These are phyloP conservation scores for Rhizopus arrhizus DNA, from an alignment of 371 early-diverging fungal genomes.

Conservation along the genomic window DNA sequence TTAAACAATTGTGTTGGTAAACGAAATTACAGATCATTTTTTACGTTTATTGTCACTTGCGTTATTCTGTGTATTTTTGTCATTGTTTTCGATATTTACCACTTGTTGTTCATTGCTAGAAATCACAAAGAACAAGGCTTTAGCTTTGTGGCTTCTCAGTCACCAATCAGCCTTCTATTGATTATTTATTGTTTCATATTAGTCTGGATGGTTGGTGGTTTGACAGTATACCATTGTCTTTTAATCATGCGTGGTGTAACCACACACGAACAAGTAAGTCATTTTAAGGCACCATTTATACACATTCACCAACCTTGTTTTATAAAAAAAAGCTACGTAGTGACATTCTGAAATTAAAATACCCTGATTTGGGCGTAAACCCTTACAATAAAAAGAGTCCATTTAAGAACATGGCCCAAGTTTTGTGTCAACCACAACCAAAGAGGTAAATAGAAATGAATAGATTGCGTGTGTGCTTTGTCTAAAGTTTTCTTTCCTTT, in stretches of 20 bases:
- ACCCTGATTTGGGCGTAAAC: slow-evolving; percentile 47
- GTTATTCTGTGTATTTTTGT: slow-evolving; percentile 63
- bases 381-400: slow-evolving; percentile 56
- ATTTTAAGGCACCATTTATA: not conserved
- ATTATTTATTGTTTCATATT: slow-evolving; percentile 65
- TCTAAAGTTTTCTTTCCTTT: not conserved
- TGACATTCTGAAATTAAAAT: slow-evolving; percentile 48
- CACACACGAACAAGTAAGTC: slow-evolving; percentile 83
- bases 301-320: not conserved
- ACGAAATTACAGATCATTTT: slow-evolving; percentile 87
- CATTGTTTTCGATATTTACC: slow-evolving; percentile 55
- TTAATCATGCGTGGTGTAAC: slow-evolving; percentile 74
- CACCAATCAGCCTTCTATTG: slow-evolving; percentile 64
- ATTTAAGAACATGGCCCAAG: slow-evolving; percentile 53
- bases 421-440: slow-evolving; percentile 61
- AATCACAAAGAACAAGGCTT: slow-evolving; percentile 16
- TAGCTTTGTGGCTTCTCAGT: slow-evolving; percentile 27
- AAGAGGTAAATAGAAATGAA: slow-evolving; percentile 48
- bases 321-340: slow-evolving; percentile 14
- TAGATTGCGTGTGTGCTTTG: not conserved
- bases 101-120: slow-evolving; percentile 56
- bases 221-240: slow-evolving; percentile 78
- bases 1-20: slow-evolving; percentile 91
- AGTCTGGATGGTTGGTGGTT: slow-evolving; percentile 65
- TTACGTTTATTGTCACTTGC: slow-evolving; percentile 67